A percentile compares a stretch with the other conserved stretches of the same genome.
These are phyloP conservation scores for Penicillium glabrum DNA, from an alignment of 2,329 filamentous ascomycete genomes.

Conservation along the genomic window DNA sequence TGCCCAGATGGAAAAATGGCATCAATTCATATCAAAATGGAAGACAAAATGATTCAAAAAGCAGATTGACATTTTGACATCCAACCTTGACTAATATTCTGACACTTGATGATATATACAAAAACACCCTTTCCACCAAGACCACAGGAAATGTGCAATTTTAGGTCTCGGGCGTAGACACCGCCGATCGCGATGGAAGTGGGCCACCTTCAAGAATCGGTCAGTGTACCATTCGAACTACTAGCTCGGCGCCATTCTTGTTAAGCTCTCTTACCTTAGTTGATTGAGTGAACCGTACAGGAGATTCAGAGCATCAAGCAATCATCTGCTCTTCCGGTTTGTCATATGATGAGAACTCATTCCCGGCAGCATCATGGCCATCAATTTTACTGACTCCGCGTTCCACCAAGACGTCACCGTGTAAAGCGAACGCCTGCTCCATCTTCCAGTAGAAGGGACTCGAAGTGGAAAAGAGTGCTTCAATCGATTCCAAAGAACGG, in stretches of 20 bases:
- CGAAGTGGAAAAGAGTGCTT: conserved; percentile 50
- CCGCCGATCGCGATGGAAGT: background rate
- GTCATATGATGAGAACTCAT: background rate
- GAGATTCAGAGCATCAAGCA: background rate
- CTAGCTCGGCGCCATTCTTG: background rate
- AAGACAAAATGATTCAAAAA: no score
- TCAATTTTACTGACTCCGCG: conserved; percentile 8
- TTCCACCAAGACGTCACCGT: conserved; percentile 21
- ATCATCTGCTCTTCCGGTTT: background rate
- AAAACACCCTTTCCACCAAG: background rate
- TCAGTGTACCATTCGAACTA: background rate
- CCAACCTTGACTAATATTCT: no score
- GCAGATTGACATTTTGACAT: no score
- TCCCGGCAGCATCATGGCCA: background rate
- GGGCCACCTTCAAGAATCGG: background rate
- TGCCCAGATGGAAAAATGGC: no score
- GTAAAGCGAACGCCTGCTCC: conserved; percentile 41
- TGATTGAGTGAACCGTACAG: background rate
- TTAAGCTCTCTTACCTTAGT: background rate
- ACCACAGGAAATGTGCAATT: background rate
- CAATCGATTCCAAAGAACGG: conserved; percentile 53
- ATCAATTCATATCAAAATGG: no score
- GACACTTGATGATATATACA: no score
- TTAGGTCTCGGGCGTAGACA: background rate
- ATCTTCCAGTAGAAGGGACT: conserved; percentile 49